Base-by-base conservation (phyloP, 192 early-diverging fungal genomes). In the Entomortierella chlamydospora region DNA sequence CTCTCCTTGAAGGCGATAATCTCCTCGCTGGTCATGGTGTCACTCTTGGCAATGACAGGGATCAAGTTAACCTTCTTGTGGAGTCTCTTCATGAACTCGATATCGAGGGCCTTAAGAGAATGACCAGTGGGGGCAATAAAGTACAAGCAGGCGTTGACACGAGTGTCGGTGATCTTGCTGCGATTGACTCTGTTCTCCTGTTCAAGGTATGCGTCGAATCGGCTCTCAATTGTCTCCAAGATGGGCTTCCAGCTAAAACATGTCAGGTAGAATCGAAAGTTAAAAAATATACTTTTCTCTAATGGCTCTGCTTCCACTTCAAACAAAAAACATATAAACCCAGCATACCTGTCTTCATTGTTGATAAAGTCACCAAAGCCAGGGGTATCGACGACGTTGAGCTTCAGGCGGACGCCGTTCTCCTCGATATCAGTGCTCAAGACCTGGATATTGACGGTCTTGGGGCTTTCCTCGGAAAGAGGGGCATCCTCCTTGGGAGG, bases 201-300 rank as follows among this genome's bases (percentile, higher is more conserved):
- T n/a, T 95, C 91, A 65, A 99, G 87, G 78, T 94, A 99, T 22
- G 92, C 88, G 68, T 95, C 95, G 81, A 96, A 98, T 68, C 96
- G 98, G 47, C 94, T 92, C 86, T 98, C 95, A 83, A 99, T 97
- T 86, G 95, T 93, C 73, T 96, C 92, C 71, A 96, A 81, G 78
- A 99, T 96, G n/a, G 98, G 96, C 83, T 98, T 95, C 97, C 97
- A 99, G 81, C 94, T 95, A 68, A n/a, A n/a, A n/a, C n/a, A n/a
- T n/a, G n/a, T n/a, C n/a, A n/a, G n/a, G n/a, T n/a, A n/a, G n/a
- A n/a, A n/a, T n/a, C n/a, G n/a, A n/a, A n/a, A n/a, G n/a, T n/a
- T n/a, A n/a, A n/a, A n/a, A n/a, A n/a, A n/a, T n/a, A n/a, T n/a
- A n/a, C n/a, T n/a, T n/a, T n/a, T n/a, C n/a, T n/a, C n/a, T n/a